Conservation (phyloP, 805 yeast genomes). For the Pichia sporocuriosa region DNA sequence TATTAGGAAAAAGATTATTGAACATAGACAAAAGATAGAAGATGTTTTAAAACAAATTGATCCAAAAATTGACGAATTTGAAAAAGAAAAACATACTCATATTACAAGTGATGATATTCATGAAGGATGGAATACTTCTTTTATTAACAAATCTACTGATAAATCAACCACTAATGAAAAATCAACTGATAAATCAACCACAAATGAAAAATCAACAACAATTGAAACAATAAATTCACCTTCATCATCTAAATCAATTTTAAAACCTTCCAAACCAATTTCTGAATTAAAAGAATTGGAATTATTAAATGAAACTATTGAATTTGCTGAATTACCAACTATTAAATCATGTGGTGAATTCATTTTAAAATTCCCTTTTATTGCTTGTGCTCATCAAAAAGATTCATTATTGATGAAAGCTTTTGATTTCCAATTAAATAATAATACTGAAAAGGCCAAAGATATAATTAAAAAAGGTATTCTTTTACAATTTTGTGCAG, state of each 20-base stretch:
- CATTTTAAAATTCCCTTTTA: conserved; percentile 53
- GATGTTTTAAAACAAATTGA: conserved; percentile 57
- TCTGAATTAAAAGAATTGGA: conserved; percentile 42
- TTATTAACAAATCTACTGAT: conserved; percentile 59
- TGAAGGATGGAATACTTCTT: conserved; percentile 85
- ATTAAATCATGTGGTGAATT: conserved; percentile 44
- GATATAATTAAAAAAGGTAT: conserved; percentile 76
- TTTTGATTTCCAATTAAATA: conserved; percentile 71
- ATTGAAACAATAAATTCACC: conserved; percentile 13
- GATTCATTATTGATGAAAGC: conserved; percentile 92
- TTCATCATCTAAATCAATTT: conserved; percentile 12
- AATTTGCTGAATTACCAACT: conserved; percentile 52
- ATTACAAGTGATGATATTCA: conserved; percentile 88
- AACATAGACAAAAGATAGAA: conserved; percentile 66
- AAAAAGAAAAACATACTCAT: conserved; percentile 62
- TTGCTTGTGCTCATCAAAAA: conserved; percentile 77
- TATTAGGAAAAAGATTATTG: conserved; percentile 37
- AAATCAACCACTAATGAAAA: neutral
- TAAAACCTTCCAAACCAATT: conserved; percentile 28
- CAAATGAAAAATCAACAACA: neutral
- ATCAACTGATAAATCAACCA: neutral
- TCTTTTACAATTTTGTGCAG: conserved; percentile 56
- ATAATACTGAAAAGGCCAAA: conserved; percentile 46
- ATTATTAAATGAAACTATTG: conserved; percentile 55
- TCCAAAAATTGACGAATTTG: conserved; percentile 58